Percentiles rank a stretch among this genome's conserved stretches.
Conservation (phyloP, 2,329 filamentous ascomycete genomes). For the Dissoconium aciculare region DNA sequence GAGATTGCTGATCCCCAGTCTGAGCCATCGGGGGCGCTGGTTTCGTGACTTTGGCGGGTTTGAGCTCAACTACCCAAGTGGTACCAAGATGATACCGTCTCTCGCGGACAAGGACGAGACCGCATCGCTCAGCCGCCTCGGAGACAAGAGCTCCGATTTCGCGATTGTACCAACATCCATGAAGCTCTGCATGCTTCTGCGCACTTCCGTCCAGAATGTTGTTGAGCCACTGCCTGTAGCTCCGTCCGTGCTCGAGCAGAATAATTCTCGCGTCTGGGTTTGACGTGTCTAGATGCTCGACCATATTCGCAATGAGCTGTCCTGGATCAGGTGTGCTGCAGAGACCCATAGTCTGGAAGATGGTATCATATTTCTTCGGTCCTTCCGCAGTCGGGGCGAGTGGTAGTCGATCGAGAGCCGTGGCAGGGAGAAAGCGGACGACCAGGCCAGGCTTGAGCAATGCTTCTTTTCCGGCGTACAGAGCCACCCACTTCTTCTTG, state of each 20-base stretch:
- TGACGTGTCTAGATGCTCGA: conserved; percentile 23
- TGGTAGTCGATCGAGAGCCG: conserved; percentile 30
- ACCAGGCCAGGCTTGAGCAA: conserved; percentile 13
- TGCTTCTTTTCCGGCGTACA: conserved; percentile 18
- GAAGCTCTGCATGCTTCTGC: conserved; percentile 32
- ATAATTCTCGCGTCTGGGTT: conserved; percentile 33
- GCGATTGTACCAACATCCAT: conserved; percentile 40
- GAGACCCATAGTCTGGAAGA: conserved; percentile 38
- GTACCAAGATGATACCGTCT: conserved; percentile 35
- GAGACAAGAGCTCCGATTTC: conserved; percentile 35
- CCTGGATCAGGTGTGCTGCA: conserved; percentile 35
- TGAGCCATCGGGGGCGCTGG: no score
- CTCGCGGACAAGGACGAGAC: conserved; percentile 33
- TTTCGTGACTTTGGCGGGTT: conserved; percentile 18
- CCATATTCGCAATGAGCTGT: conserved; percentile 31
- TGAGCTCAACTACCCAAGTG: conserved; percentile 36
- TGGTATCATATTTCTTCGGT: conserved; percentile 31
- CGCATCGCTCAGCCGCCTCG: conserved; percentile 32
- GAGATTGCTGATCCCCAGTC: conserved; percentile 2
- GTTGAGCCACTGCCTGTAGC: conserved; percentile 35
- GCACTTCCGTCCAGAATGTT: conserved; percentile 32
- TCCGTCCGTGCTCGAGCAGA: conserved; percentile 37
- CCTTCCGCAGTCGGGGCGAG: conserved; percentile 21
- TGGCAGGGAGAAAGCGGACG: conserved; percentile 29
- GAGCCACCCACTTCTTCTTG: conserved; percentile 33